Evolutionary conservation across 163 green algal species (phyloP).

Genomic region (Smithsoniella earleae): DNA sequence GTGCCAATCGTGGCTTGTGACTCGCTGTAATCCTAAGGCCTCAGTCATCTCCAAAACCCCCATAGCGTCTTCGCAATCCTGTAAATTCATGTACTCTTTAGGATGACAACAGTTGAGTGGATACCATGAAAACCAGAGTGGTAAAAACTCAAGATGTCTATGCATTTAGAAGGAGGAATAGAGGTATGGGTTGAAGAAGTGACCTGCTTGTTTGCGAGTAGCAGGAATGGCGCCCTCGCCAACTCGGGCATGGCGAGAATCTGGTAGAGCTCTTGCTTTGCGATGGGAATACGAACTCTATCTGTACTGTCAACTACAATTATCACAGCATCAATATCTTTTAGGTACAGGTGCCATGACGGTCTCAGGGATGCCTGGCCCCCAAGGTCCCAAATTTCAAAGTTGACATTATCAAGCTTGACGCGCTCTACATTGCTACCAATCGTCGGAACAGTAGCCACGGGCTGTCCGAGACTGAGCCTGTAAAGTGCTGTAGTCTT

Average conservation of each 20-base stretch:
- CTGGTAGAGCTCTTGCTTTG: slow-evolving; percentile 12
- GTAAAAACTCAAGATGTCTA: no score
- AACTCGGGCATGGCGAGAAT: slow-evolving; percentile 33
- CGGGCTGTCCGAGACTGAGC: slow-evolving; percentile 66
- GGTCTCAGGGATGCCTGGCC: slow-evolving; percentile 59
- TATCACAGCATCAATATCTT: slow-evolving; percentile 55
- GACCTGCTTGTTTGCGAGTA: slow-evolving; percentile 78
- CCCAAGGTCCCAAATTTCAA: slow-evolving; percentile 73
- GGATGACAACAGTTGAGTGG: background rate
- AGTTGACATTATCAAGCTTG: slow-evolving; percentile 57
- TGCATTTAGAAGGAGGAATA: no score
- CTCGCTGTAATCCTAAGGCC: slow-evolving; percentile 51
- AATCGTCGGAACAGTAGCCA: slow-evolving; percentile 68
- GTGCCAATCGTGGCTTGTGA: slow-evolving; percentile 70
- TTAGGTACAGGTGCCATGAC: slow-evolving; percentile 65
- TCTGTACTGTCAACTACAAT: slow-evolving; percentile 66
- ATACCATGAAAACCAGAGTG: no score
- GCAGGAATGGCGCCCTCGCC: slow-evolving; percentile 43
- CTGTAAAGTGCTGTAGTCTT: slow-evolving; percentile 79
- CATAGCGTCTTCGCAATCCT: slow-evolving; percentile 73
- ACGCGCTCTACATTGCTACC: slow-evolving; percentile 76
- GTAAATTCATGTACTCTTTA: slow-evolving; percentile 24
- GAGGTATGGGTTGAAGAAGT: no score
- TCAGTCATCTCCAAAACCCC: slow-evolving; percentile 60
- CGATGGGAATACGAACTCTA: slow-evolving; percentile 10